Conservation (phyloP, 108 stramenopile species). For the Halocafeteria seosinensis region DNA sequence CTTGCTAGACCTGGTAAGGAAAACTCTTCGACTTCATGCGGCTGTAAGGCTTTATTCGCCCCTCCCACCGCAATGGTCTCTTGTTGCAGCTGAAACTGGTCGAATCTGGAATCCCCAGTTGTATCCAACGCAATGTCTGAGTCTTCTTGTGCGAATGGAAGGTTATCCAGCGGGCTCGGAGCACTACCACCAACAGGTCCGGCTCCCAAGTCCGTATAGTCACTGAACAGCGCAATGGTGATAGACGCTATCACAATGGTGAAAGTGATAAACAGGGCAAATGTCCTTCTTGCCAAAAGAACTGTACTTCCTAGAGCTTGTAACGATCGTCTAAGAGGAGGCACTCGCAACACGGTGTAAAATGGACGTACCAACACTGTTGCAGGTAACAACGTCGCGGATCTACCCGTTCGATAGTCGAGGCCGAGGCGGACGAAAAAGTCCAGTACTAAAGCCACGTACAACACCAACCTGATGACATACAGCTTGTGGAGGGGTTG, state of each 20-base stretch:
- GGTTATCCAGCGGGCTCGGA: too few relatives aligned
- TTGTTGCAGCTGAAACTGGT: background rate
- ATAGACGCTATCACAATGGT: background rate
- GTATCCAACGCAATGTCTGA: background rate
- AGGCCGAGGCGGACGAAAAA: background rate
- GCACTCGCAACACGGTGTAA: background rate
- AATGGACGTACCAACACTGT: background rate
- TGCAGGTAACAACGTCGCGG: background rate
- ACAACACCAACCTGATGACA: background rate
- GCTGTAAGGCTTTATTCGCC: too few relatives aligned
- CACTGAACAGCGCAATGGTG: background rate
- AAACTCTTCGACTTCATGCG: too few relatives aligned
- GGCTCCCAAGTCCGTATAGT: background rate
- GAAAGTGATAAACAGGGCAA: background rate
- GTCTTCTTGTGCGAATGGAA: background rate
- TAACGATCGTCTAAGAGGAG: background rate
- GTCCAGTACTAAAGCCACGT: background rate
- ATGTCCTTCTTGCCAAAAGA: background rate
- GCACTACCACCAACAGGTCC: background rate
- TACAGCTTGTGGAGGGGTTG: background rate
- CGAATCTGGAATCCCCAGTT: background rate
- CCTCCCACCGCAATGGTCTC: too few relatives aligned
- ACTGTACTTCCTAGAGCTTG: background rate
- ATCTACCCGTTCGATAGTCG: background rate
- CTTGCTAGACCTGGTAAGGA: too few relatives aligned